These are phyloP conservation scores for Immersiporthe knoxdaviesiana DNA, from an alignment of 2,329 filamentous ascomycete genomes.

Conservation along the genomic window DNA sequence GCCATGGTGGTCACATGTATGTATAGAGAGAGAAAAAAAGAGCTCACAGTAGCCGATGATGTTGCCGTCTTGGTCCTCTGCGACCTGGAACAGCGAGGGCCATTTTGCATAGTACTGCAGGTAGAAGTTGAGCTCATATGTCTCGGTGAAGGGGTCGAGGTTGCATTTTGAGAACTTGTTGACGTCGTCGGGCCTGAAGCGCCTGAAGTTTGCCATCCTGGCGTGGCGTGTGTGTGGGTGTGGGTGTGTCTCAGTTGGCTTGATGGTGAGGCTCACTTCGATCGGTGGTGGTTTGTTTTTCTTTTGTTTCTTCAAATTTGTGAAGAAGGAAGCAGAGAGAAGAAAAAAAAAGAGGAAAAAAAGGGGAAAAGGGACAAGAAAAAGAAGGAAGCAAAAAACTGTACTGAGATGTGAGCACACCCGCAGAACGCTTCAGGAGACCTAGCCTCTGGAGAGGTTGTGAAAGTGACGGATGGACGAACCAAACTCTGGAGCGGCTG, in stretches of 20 bases:
- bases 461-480: background rate
- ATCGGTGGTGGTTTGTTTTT: background rate
- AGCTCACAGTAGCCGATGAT: slow-evolving; percentile 90
- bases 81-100: slow-evolving; percentile 92
- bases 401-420: background rate
- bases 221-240: background rate
- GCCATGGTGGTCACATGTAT: background rate
- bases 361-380: background rate
- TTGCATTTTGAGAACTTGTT: slow-evolving; percentile 93
- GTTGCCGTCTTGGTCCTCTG: slow-evolving; percentile 82
- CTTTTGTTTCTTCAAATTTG: background rate
- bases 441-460: background rate
- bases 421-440: background rate
- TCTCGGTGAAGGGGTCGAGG: slow-evolving; percentile 95
- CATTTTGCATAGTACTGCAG: slow-evolving; percentile 94
- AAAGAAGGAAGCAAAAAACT: background rate
- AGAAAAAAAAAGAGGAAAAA: background rate
- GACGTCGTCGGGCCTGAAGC: slow-evolving; percentile 82
- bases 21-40: slow-evolving; percentile 3
- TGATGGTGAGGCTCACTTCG: background rate
- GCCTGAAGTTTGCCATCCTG: slow-evolving; percentile 79
- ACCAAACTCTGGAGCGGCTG: background rate
- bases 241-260: background rate
- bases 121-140: slow-evolving; percentile 95
- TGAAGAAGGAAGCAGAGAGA: background rate